Evolutionary conservation across 2,329 filamentous ascomycete genomes (phyloP), one percentile per base, ranked within the genome.

Genomic region (Westerdykella sp.): DNA sequence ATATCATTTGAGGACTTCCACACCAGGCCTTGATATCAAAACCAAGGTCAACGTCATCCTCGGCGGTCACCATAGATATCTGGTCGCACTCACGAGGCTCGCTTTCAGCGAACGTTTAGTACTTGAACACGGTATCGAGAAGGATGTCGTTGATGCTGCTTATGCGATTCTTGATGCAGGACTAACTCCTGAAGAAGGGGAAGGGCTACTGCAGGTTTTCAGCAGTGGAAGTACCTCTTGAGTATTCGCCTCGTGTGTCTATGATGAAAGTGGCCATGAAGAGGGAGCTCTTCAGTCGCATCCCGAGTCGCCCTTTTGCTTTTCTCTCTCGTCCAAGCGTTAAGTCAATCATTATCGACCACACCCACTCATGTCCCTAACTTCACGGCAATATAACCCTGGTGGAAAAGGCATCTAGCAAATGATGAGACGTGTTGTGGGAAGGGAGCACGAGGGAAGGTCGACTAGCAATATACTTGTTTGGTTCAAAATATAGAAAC

Each of bases 71-170:
- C 88, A 95, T 58, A 88, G 89, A 41, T 91, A 94, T 57, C 72
- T 94, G 1, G 78, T 96, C 9, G 81, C 81, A 2, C 71, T 98
- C 36, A 89, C 87, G 0, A 72, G 91, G 34, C 70, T 97, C n/a
- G 88, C 87, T 0, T 96, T 95, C 63, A 83, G 81, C 5, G 87
- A 95, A 48, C 84, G 87, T 23, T 66, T 86, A 7, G 77, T 93
- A 10, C 74, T 94, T 22, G 89, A 96, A 66, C 73, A 75, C 1
- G 83, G 83, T 0, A 84, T 95, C 41, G 84, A 85, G 30, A 79
- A 84, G 22, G 86, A 87, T 50, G 87, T 88, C 1, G 79, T 84
- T 1, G 86, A 91, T 50, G 81, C 84, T 66, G 91, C 93, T 3
- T 83, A 91, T 54, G 81, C 85, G 57, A 72, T 98, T 49, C 67